These are phyloP conservation scores for Fusarium algeriense DNA, from an alignment of 2,329 filamentous ascomycete species.

Conservation along the genomic window DNA sequence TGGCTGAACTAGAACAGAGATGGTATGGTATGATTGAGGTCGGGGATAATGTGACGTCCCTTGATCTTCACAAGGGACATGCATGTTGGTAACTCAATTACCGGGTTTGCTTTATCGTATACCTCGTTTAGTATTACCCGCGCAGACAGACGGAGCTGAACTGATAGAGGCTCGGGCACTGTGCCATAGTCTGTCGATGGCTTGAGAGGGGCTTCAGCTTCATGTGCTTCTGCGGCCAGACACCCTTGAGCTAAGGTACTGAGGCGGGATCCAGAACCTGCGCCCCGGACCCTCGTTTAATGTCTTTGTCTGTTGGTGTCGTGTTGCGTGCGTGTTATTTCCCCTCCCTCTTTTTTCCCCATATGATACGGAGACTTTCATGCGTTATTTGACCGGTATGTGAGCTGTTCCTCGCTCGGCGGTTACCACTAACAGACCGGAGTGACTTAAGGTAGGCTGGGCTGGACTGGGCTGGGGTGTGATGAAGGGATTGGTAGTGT, in stretches of 20 bases:
- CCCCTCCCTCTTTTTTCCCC: neutral
- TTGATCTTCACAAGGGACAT: neutral
- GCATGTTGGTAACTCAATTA: neutral
- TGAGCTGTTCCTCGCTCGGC: conserved; percentile 4
- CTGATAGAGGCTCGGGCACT: conserved; percentile 3
- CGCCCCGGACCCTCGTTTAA: conserved; percentile 23
- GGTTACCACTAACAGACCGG: conserved; percentile 14
- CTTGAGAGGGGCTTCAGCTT: conserved; percentile 34
- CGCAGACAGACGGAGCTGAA: conserved; percentile 26
- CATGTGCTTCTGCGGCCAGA: conserved; percentile 16
- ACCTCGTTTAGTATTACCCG: neutral
- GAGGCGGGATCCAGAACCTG: conserved; percentile 28
- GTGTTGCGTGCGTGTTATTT: conserved; percentile 1
- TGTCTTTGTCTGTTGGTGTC: conserved; percentile 7
- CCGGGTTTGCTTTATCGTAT: neutral
- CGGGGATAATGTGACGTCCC: neutral
- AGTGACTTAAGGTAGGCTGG: neutral
- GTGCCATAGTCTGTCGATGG: conserved; percentile 12
- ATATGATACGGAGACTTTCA: neutral
- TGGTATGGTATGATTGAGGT: conserved; percentile 3
- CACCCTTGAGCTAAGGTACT: conserved; percentile 21
- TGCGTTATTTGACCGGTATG: neutral
- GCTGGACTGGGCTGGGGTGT: neutral
- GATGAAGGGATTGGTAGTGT: conserved; percentile 1
- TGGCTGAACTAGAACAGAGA: conserved; percentile 22